A percentile compares a stretch with the other conserved stretches of the same genome.
Evolutionary conservation across 2,329 filamentous ascomycete genomes (phyloP).

Genomic region (Fusarium euwallaceae): DNA sequence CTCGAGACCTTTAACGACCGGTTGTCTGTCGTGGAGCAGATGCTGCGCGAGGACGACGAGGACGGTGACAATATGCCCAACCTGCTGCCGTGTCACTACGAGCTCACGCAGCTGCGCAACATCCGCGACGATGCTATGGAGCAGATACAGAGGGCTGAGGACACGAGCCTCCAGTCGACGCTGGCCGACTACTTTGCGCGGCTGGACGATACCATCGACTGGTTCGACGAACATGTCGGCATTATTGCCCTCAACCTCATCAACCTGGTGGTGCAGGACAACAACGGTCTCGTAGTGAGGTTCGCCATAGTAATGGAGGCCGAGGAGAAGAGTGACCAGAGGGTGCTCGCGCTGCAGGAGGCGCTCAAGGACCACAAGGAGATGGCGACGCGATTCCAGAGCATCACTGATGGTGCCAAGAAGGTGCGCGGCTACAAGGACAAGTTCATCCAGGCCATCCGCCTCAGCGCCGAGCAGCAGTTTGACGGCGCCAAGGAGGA

Average conservation of each 20-base stretch:
- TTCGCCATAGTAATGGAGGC: slow-evolving; percentile 93
- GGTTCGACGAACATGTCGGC: slow-evolving; percentile 96
- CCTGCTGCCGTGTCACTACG: slow-evolving; percentile 89
- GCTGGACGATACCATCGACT: slow-evolving; percentile 88
- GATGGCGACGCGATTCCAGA: slow-evolving; percentile 92
- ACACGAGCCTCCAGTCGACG: slow-evolving; percentile 81
- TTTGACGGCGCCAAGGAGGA: slow-evolving; percentile 78
- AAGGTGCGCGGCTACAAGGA: slow-evolving; percentile 96
- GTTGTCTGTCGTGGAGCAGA: slow-evolving; percentile 79
- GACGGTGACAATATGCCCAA: slow-evolving; percentile 94
- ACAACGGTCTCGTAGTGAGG: slow-evolving; percentile 89
- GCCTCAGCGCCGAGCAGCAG: slow-evolving; percentile 78
- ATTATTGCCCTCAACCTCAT: slow-evolving; percentile 91
- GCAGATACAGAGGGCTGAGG: slow-evolving; percentile 85
- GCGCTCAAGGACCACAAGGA: slow-evolving; percentile 96
- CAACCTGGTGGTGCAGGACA: slow-evolving; percentile 85
- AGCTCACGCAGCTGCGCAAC: slow-evolving; percentile 90
- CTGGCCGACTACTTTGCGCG: slow-evolving; percentile 90
- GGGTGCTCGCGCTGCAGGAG: slow-evolving; percentile 90
- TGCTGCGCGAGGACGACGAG: slow-evolving; percentile 86
- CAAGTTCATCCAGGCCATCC: slow-evolving; percentile 88
- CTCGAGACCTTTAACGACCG: slow-evolving; percentile 89
- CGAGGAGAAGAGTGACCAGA: slow-evolving; percentile 96
- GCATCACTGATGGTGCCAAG: slow-evolving; percentile 93
- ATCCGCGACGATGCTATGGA: slow-evolving; percentile 97